Conservation (phyloP, 768 basidiomycete genomes). For the Astraeus odoratus region DNA sequence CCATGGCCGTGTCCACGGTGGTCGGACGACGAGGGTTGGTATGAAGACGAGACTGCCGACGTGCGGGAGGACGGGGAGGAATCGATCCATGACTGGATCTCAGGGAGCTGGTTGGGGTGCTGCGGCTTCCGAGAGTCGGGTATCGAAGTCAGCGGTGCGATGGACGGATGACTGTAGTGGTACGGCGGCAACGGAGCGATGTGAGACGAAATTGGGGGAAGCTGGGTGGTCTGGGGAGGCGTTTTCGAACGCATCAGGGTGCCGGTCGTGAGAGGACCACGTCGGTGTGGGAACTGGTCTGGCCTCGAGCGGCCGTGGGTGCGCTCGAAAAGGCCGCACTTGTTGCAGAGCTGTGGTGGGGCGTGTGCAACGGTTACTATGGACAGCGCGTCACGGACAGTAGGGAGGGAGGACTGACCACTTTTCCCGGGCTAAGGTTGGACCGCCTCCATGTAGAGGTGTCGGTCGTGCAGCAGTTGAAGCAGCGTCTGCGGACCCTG, state of each 20-base stretch:
- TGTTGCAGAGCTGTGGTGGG: conserved; percentile 38
- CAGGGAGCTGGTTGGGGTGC: conserved; percentile 36
- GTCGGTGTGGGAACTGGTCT: conserved; percentile 76
- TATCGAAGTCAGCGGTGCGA: conserved; percentile 38
- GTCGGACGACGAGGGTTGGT: conserved; percentile 17
- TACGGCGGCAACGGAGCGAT: conserved; percentile 37
- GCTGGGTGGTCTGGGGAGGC: conserved; percentile 39
- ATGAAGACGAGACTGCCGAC: conserved; percentile 11
- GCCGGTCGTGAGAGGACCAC: conserved; percentile 55
- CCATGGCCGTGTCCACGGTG: conserved; percentile 15
- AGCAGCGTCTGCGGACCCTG: conserved; percentile 68
- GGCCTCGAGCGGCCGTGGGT: conserved; percentile 75
- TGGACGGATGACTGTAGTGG: conserved; percentile 47
- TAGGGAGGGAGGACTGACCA: conserved; percentile 31
- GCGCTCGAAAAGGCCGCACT: conserved; percentile 76
- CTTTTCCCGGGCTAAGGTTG: conserved; percentile 76
- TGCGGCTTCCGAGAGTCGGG: conserved; percentile 29
- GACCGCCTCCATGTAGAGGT: conserved; percentile 77
- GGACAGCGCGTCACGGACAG: conserved; percentile 5
- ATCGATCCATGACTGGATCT: conserved; percentile 43
- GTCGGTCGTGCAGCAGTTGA: conserved; percentile 82
- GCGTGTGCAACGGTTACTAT: conserved; percentile 1
- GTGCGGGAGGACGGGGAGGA: conserved; percentile 19
- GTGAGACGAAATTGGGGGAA: conserved; percentile 40
- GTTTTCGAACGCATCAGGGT: conserved; percentile 42